phyloP scores from a whole-genome alignment of 2,329 filamentous ascomycete genomes.

The Phaeosphaeriaceae sp. region DNA sequence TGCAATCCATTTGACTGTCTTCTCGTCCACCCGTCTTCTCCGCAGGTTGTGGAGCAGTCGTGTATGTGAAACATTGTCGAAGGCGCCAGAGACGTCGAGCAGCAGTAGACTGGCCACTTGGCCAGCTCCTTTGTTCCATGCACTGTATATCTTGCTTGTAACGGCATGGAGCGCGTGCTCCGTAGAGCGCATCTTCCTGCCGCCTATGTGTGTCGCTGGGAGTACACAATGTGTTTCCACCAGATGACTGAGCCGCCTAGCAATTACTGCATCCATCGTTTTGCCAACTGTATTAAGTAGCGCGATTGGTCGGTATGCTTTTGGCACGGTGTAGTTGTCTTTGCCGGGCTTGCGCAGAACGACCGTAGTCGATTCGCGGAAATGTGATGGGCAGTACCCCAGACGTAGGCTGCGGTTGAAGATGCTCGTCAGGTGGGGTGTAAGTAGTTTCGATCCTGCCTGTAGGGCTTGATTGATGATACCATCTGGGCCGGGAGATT shows the following conservation, averaged over 20 bases:
- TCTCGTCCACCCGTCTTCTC: no score
- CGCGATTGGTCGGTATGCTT: slow-evolving; percentile 34
- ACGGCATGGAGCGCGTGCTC: slow-evolving; percentile 37
- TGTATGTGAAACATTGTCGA: no score
- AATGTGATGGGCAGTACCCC: slow-evolving; percentile 22
- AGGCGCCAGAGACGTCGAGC: slow-evolving; percentile 27
- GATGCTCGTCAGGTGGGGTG: slow-evolving; percentile 10
- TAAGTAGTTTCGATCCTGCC: slow-evolving; percentile 4
- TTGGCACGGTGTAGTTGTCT: slow-evolving; percentile 31
- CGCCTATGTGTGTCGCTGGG: slow-evolving; percentile 33
- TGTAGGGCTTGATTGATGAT: slow-evolving; percentile 23
- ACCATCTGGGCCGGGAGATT: slow-evolving; percentile 26
- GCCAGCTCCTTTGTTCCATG: slow-evolving; percentile 18
- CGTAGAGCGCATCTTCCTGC: slow-evolving; percentile 26
- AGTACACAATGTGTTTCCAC: slow-evolving; percentile 27
- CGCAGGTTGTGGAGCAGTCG: no score
- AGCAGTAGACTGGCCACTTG: slow-evolving; percentile 38
- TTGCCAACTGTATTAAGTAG: slow-evolving; percentile 39
- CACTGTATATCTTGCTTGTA: slow-evolving; percentile 29
- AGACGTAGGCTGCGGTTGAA: slow-evolving; percentile 25
- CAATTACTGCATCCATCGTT: slow-evolving; percentile 33
- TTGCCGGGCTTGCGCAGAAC: slow-evolving; percentile 37
- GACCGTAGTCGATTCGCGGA: slow-evolving; percentile 26
- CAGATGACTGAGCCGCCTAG: slow-evolving; percentile 17
- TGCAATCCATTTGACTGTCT: no score